These are phyloP conservation scores for Nicotiana knightiana DNA, from an alignment of 257 asterid genomes.

Conservation along the genomic window DNA sequence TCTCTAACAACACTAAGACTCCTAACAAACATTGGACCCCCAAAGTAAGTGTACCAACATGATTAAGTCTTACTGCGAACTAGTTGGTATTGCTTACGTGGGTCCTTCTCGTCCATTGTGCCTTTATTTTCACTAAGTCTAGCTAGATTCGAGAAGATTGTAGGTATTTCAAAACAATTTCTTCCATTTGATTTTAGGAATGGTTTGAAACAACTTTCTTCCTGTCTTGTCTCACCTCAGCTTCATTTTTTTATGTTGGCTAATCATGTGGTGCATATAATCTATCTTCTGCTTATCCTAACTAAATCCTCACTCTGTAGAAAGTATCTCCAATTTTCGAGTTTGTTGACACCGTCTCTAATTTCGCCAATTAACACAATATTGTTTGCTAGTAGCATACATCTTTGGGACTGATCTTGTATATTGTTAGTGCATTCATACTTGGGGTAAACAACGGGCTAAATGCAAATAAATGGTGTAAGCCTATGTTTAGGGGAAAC, in stretches of 20 bases:
- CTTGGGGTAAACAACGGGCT: not conserved
- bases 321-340: not conserved
- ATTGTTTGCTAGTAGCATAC: not conserved
- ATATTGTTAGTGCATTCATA: not conserved
- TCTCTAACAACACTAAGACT: not conserved
- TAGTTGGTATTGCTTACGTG: not conserved
- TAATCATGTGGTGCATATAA: not conserved
- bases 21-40: not conserved
- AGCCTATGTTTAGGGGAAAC: not conserved
- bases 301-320: not conserved
- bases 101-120: not conserved
- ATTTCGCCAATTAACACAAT: not conserved
- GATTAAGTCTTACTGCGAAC: not conserved
- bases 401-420: not conserved
- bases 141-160: not conserved
- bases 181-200: not conserved
- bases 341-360: not conserved
- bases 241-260: not conserved
- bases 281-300: not conserved
- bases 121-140: not conserved
- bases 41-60: constrained; percentile 3
- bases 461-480: not conserved
- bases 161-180: not conserved
- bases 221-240: not conserved
- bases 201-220: too few relatives aligned